Conservation (phyloP, 2,329 filamentous ascomycete genomes). For the Chaetomiaceae sp. region DNA sequence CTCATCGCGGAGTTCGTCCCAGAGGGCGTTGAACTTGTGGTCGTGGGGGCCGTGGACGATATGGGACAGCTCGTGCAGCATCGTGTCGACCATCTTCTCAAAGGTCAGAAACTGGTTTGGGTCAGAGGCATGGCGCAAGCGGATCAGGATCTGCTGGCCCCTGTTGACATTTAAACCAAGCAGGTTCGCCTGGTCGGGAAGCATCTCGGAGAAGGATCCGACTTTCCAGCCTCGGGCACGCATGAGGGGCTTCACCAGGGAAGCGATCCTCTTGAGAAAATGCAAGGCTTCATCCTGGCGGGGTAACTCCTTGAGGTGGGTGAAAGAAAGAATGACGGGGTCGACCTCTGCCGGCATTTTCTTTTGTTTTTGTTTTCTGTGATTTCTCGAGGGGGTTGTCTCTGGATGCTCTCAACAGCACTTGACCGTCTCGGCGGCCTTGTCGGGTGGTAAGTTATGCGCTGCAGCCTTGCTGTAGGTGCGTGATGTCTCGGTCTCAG, state of each 20-base stretch:
- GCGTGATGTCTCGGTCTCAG: background rate
- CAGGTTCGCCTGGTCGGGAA: conserved; percentile 67
- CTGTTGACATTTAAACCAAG: conserved; percentile 74
- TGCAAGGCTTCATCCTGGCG: conserved; percentile 48
- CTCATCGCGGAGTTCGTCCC: conserved; percentile 86
- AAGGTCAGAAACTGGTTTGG: conserved; percentile 71
- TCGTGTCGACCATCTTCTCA: conserved; percentile 79
- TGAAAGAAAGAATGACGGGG: conserved; percentile 43
- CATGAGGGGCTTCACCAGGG: conserved; percentile 93
- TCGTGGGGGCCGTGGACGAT: conserved; percentile 82
- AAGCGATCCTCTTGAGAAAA: conserved; percentile 74
- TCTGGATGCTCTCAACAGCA: too few species aligned
- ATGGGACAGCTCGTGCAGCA: conserved; percentile 92
- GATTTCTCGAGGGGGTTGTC: background rate
- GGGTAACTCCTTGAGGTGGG: conserved; percentile 44
- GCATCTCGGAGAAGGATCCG: conserved; percentile 75
- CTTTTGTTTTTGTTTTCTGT: background rate
- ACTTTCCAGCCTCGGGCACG: conserved; percentile 78
- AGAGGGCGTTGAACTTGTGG: conserved; percentile 74
- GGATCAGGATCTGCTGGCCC: conserved; percentile 75
- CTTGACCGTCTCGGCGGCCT: too few species aligned
- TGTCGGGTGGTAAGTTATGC: too few species aligned
- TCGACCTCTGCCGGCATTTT: conserved; percentile 40
- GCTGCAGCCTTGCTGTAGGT: conserved; percentile 7
- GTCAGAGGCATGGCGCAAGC: conserved; percentile 72